phyloP scores from a whole-genome alignment of 805 yeast genomes.

The Brettanomyces custersianus region DNA sequence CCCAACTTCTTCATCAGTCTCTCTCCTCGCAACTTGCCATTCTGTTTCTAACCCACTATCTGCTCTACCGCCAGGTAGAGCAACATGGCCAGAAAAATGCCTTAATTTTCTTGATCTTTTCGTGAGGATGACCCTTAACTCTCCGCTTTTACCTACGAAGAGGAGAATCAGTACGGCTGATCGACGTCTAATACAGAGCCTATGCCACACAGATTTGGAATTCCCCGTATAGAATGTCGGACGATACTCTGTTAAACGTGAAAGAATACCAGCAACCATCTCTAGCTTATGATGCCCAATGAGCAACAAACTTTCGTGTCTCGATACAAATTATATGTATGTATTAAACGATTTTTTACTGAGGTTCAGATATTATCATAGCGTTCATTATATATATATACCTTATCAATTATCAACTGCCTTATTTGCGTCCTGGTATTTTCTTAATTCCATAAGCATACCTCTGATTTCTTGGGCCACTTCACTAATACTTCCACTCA shows the following conservation, averaged over 20 bases:
- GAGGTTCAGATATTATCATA: too few relatives aligned
- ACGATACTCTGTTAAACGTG: too few relatives aligned
- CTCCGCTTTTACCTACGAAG: slow-evolving; percentile 65
- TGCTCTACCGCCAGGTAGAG: slow-evolving; percentile 91
- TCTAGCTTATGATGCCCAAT: too few relatives aligned
- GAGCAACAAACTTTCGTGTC: too few relatives aligned
- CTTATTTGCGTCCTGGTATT: not conserved
- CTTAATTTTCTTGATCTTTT: slow-evolving; percentile 61
- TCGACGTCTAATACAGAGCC: slow-evolving; percentile 56
- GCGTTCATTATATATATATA: too few relatives aligned
- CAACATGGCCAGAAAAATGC: slow-evolving; percentile 81
- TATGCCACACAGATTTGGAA: slow-evolving; percentile 46
- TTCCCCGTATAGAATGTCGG: slow-evolving; percentile 27
- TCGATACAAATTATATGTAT: too few relatives aligned
- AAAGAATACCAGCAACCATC: too few relatives aligned
- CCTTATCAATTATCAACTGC: too few relatives aligned
- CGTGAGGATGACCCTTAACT: slow-evolving; percentile 70
- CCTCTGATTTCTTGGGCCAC: slow-evolving; percentile 5
- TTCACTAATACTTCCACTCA: slow-evolving; percentile 1
- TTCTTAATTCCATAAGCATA: slow-evolving; percentile 5
- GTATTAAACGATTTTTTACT: too few relatives aligned
- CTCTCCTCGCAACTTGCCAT: slow-evolving; percentile 71
- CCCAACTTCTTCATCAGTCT: slow-evolving; percentile 84
- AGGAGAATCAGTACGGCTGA: slow-evolving; percentile 74
- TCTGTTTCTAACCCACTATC: slow-evolving; percentile 59